Percentiles rank a stretch among this genome's conserved stretches.
These are phyloP conservation scores for Corymbia citriodora DNA, from an alignment of 441 rosid species.

Conservation along the genomic window DNA sequence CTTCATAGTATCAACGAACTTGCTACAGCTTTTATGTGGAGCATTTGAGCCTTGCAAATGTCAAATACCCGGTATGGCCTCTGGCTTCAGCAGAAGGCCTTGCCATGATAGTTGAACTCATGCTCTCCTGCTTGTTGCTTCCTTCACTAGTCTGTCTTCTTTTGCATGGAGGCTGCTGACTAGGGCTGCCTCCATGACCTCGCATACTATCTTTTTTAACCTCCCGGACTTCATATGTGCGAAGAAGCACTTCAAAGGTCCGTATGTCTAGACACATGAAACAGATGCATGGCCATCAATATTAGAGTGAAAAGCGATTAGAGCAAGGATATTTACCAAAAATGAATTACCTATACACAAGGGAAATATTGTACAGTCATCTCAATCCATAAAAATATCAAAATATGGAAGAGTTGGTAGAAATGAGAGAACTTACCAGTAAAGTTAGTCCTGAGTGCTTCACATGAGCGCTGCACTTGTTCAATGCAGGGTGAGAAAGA, in stretches of 20 bases:
- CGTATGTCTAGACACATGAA: slow-evolving; percentile 51
- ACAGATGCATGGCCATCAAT: background rate
- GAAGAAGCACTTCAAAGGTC: slow-evolving; percentile 79
- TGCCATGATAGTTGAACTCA: slow-evolving; percentile 40
- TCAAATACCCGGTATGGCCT: slow-evolving; percentile 90
- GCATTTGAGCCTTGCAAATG: slow-evolving; percentile 63
- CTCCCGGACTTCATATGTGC: slow-evolving; percentile 74
- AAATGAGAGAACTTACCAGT: slow-evolving; percentile 34
- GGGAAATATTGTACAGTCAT: background rate
- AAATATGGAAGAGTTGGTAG: background rate
- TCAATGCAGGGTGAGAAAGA: slow-evolving; percentile 94
- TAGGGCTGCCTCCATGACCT: slow-evolving; percentile 24
- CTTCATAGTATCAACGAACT: background rate
- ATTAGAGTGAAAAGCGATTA: background rate
- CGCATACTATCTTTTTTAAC: slow-evolving; percentile 28
- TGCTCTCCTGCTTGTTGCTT: slow-evolving; percentile 4
- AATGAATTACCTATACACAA: background rate
- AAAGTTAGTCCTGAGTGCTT: slow-evolving; percentile 57
- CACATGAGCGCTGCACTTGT: slow-evolving; percentile 84
- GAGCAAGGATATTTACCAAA: background rate
- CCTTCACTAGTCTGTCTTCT: slow-evolving; percentile 43
- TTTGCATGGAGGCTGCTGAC: slow-evolving; percentile 52
- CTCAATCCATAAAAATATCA: background rate
- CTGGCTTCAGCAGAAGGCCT: slow-evolving; percentile 62
- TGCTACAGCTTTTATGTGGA: background rate